A percentile compares a stretch with the other conserved stretches of the same genome.
phyloP scores from a whole-genome alignment of 1,139 yeast genomes.

The Pneumocystis carinii region DNA sequence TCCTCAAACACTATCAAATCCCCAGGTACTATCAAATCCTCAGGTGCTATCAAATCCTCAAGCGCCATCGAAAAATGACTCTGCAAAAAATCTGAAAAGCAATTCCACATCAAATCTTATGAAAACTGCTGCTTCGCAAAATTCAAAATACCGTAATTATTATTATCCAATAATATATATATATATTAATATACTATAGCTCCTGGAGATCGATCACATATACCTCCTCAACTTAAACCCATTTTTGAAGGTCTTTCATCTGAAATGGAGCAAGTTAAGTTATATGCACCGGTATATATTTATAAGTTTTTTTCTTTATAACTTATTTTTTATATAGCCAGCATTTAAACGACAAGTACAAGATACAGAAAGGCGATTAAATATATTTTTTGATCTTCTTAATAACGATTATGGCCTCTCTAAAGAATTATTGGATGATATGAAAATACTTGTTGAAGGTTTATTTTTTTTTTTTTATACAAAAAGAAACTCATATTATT shows the following conservation, averaged over 20 bases:
- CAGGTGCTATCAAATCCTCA: conserved; percentile 4
- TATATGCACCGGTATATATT: conserved; percentile 44
- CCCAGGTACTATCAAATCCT: conserved; percentile 4
- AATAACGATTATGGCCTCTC: conserved; percentile 49
- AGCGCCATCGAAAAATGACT: background rate
- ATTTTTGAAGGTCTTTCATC: conserved; percentile 41
- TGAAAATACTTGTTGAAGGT: conserved; percentile 20
- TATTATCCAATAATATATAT: background rate
- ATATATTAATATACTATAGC: conserved; percentile 19
- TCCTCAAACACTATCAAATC: conserved; percentile 1
- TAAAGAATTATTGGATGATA: conserved; percentile 32
- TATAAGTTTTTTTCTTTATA: background rate
- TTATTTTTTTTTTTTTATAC: conserved; percentile 9
- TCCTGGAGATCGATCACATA: conserved; percentile 57
- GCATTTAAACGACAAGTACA: conserved; percentile 56
- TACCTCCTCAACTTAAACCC: conserved; percentile 39
- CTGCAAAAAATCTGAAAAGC: background rate
- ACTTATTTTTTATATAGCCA: conserved; percentile 16
- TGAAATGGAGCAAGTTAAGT: conserved; percentile 49
- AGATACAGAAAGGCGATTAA: conserved; percentile 72
- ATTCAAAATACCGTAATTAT: conserved; percentile 30
- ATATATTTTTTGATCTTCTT: conserved; percentile 63
- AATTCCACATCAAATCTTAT: conserved; percentile 11
- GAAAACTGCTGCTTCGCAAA: conserved; percentile 26
- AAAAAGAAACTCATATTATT: conserved; percentile 19